Evolutionary conservation across 805 yeast species (phyloP).

Genomic region (Sugiyamaella floridensis): DNA sequence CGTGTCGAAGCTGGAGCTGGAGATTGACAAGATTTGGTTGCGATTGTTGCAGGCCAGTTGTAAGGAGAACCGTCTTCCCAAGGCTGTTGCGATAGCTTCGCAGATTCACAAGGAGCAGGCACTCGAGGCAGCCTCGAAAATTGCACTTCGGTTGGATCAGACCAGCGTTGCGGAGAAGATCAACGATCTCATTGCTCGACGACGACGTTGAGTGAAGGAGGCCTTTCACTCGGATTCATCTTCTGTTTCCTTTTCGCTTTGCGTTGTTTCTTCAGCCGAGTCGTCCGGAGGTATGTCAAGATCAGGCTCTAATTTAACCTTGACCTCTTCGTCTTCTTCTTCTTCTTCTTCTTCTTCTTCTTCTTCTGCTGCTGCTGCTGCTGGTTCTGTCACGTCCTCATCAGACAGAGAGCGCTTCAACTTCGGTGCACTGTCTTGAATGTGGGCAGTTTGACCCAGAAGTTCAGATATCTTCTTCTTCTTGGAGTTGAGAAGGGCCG

Average conservation of each 20-base stretch:
- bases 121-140: constrained; percentile 72
- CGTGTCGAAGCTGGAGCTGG: constrained; percentile 45
- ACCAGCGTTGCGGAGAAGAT: constrained; percentile 47
- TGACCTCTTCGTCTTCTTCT: background rate
- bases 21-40: constrained; percentile 71
- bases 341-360: background rate
- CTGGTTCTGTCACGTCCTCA: background rate
- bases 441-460: background rate
- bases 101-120: constrained; percentile 74
- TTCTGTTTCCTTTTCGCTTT: background rate
- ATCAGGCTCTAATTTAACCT: background rate
- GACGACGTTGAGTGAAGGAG: background rate
- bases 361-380: background rate
- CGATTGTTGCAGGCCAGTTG: constrained; percentile 71
- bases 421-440: too few species aligned
- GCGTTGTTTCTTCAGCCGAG: background rate
- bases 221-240: background rate
- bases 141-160: constrained; percentile 67
- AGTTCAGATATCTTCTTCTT: background rate
- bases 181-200: constrained; percentile 29
- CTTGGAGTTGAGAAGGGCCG: background rate
- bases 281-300: background rate
- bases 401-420: background rate
- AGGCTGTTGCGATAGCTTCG: constrained; percentile 63
- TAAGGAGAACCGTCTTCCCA: constrained; percentile 51